These are phyloP conservation scores for Cetraspora pellucida DNA, from an alignment of 192 early-diverging fungal species.

Conservation along the genomic window DNA sequence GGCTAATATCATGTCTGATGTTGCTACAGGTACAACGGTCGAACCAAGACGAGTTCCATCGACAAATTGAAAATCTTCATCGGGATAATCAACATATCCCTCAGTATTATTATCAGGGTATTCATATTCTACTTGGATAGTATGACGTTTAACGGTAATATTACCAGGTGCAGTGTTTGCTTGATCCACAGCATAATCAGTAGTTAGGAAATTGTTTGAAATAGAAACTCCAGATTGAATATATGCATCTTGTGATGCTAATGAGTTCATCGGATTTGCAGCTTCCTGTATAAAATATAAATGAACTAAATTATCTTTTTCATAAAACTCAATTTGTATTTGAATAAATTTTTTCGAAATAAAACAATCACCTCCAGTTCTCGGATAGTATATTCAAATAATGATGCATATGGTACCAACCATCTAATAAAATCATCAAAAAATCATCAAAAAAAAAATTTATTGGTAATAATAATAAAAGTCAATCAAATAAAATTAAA, in stretches of 20 bases:
- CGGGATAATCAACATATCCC: conserved; percentile 27
- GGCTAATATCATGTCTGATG: neutral
- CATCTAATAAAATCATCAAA: conserved; percentile 43
- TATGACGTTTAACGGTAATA: conserved; percentile 54
- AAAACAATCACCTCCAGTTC: conserved; percentile 40
- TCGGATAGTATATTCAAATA: conserved; percentile 49
- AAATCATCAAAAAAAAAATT: too few species aligned
- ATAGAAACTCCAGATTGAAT: conserved; percentile 1
- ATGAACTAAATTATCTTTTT: neutral
- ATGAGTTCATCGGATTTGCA: conserved; percentile 4
- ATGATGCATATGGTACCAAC: conserved; percentile 53
- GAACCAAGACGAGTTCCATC: conserved; percentile 32
- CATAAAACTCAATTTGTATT: neutral
- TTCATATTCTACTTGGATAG: conserved; percentile 61
- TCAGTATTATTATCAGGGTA: conserved; percentile 9
- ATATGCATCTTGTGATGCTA: conserved; percentile 19
- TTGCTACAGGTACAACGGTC: neutral
- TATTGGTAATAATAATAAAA: neutral
- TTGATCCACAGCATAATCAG: conserved; percentile 12
- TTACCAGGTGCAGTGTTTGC: neutral
- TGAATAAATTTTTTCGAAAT: neutral
- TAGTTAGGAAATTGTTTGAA: conserved; percentile 3
- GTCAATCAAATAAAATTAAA: too few species aligned
- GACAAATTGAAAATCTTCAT: conserved; percentile 33
- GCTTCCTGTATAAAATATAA: conserved; percentile 4